A percentile compares a stretch with the other conserved stretches of the same genome.
Evolutionary conservation across 2,329 filamentous ascomycete genomes (phyloP).

Genomic region (Drechslera avenae): DNA sequence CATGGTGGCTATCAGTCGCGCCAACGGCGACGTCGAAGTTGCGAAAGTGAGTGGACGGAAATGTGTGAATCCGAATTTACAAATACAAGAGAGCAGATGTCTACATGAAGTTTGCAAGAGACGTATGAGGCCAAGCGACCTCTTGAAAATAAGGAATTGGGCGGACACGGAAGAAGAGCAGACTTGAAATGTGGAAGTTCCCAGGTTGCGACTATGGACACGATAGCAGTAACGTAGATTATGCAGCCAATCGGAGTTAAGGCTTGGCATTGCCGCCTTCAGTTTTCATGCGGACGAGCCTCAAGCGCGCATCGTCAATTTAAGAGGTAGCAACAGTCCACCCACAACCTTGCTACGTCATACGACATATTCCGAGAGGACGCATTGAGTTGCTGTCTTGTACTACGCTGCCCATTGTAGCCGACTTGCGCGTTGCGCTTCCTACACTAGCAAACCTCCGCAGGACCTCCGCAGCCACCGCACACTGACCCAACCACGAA

Average conservation of each 20-base stretch:
- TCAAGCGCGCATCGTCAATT: conserved; percentile 14
- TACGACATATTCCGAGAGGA: conserved; percentile 4
- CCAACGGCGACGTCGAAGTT: conserved; percentile 16
- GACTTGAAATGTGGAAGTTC: conserved; percentile 16
- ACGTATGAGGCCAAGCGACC: conserved; percentile 4
- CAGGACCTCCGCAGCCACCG: conserved; percentile 16
- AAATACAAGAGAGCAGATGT: conserved; percentile 11
- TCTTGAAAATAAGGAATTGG: conserved; percentile 5
- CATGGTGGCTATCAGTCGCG: conserved; percentile 44
- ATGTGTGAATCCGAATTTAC: conserved; percentile 15
- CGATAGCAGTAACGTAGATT: conserved; percentile 32
- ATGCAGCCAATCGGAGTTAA: conserved; percentile 35
- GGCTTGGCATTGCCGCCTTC: conserved; percentile 25
- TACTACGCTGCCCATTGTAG: neutral
- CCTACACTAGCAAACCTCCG: conserved; percentile 9
- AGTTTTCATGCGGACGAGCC: conserved; percentile 31
- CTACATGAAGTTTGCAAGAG: conserved; percentile 21
- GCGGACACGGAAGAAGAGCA: neutral
- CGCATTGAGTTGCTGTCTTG: conserved; percentile 29
- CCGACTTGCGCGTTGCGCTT: conserved; percentile 1
- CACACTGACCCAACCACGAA: conserved; percentile 9
- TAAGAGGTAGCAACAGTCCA: conserved; percentile 10
- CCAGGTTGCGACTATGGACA: conserved; percentile 20
- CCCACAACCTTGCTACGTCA: neutral
- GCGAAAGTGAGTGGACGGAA: conserved; percentile 28